A percentile compares a stretch with the other conserved stretches of the same genome.
These are phyloP conservation scores for Xylaria acuta DNA, from an alignment of 495 filamentous ascomycete species.

Conservation along the genomic window DNA sequence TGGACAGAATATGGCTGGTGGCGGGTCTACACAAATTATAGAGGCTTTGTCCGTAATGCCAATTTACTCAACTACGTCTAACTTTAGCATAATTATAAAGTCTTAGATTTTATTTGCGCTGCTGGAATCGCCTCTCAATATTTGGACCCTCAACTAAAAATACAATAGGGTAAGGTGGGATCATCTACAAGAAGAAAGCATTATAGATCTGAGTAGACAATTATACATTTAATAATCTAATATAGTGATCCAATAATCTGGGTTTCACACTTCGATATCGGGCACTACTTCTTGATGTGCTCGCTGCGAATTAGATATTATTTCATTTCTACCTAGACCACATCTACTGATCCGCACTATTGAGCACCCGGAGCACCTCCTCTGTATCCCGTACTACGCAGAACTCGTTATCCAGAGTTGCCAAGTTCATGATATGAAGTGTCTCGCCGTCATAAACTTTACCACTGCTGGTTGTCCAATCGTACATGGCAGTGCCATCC, in stretches of 20 bases:
- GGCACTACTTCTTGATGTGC: not conserved
- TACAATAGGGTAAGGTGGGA: no score
- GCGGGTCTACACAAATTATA: no score
- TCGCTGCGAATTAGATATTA: not conserved
- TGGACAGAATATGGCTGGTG: no score
- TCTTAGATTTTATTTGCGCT: no score
- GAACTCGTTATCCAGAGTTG: conserved; percentile 58
- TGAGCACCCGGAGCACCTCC: conserved; percentile 36
- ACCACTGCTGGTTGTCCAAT: conserved; percentile 42
- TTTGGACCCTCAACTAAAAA: no score
- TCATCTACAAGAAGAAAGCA: no score
- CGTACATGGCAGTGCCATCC: conserved; percentile 57
- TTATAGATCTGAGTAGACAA: no score
- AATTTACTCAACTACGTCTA: no score
- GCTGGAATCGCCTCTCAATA: no score
- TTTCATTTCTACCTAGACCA: not conserved
- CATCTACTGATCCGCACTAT: not conserved
- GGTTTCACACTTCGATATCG: not conserved
- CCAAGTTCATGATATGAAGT: conserved; percentile 54
- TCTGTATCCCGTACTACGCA: conserved; percentile 49
- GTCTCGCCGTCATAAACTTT: conserved; percentile 48
- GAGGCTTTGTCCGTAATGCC: no score
- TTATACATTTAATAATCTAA: no score
- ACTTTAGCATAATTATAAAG: no score
- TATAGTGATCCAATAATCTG: not conserved